Evolutionary conservation across 257 asterid genomes (phyloP).

Genomic region (Nicotiana knightiana): DNA sequence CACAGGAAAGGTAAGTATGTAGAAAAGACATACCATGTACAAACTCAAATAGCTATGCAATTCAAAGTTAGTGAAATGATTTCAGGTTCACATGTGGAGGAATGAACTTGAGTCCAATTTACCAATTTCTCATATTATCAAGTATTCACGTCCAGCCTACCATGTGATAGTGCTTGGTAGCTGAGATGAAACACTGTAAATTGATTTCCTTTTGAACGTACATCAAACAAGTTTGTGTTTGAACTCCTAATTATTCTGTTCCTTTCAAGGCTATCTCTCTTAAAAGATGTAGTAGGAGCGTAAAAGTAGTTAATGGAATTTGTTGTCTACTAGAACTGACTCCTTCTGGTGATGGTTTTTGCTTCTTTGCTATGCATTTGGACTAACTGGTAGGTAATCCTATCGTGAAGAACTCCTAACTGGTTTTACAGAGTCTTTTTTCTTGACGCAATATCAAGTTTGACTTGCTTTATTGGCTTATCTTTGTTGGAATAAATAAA

Average conservation of each 20-base stretch:
- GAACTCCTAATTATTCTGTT: neutral
- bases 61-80: neutral
- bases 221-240: no score
- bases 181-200: neutral
- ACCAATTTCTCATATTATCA: neutral
- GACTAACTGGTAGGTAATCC: neutral
- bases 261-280: neutral
- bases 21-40: neutral
- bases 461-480: neutral
- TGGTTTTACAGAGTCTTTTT: neutral
- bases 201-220: neutral
- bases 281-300: neutral
- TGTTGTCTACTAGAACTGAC: neutral
- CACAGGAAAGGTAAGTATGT: constrained; percentile 68
- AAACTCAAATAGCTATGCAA: neutral
- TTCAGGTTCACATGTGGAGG: neutral
- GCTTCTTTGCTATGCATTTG: neutral
- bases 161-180: neutral
- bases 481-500: neutral
- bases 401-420: neutral
- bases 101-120: neutral
- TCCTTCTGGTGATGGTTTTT: neutral
- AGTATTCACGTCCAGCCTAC: neutral
- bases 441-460: neutral
- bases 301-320: neutral